phyloP scores from a whole-genome alignment of 352 stramenopile species.

The Aphanomyces stellatus region DNA sequence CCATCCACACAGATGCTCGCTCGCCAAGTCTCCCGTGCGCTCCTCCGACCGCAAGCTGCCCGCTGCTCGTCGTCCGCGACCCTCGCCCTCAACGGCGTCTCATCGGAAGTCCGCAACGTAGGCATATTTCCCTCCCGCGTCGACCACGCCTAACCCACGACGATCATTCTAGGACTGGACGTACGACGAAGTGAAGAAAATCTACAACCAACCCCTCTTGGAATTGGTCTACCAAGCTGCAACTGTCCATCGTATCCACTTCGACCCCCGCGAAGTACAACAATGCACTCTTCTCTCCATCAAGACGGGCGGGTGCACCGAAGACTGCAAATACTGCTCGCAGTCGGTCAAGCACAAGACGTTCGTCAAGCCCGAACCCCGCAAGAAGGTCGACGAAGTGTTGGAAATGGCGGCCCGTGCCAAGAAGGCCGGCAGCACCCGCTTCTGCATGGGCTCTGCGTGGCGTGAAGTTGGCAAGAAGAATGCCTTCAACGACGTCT shows the following conservation, averaged over 20 bases:
- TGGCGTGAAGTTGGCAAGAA: slow-evolving; percentile 98
- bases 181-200: slow-evolving; percentile 89
- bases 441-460: slow-evolving; percentile 98
- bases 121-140: too few relatives aligned
- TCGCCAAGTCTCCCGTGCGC: slow-evolving; percentile 9
- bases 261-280: slow-evolving; percentile 94
- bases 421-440: slow-evolving; percentile 94
- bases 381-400: slow-evolving; percentile 96
- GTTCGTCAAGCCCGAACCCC: slow-evolving; percentile 97
- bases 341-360: slow-evolving; percentile 95
- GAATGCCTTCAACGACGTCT: slow-evolving; percentile 96
- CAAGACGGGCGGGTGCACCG: slow-evolving; percentile 94
- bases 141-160: too few relatives aligned
- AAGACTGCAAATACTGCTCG: slow-evolving; percentile 95
- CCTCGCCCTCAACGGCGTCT: slow-evolving; percentile 57
- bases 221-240: slow-evolving; percentile 96
- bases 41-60: background rate
- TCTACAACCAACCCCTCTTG: slow-evolving; percentile 93
- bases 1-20: slow-evolving; percentile 1
- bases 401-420: slow-evolving; percentile 90
- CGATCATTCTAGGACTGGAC: slow-evolving; percentile 81
- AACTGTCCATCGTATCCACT: slow-evolving; percentile 96
- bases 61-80: slow-evolving; percentile 22
- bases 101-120: slow-evolving; percentile 50
- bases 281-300: slow-evolving; percentile 97